Evolutionary conservation across 345 rosid genomes (phyloP).

Genomic region (Jatropha curcas): DNA sequence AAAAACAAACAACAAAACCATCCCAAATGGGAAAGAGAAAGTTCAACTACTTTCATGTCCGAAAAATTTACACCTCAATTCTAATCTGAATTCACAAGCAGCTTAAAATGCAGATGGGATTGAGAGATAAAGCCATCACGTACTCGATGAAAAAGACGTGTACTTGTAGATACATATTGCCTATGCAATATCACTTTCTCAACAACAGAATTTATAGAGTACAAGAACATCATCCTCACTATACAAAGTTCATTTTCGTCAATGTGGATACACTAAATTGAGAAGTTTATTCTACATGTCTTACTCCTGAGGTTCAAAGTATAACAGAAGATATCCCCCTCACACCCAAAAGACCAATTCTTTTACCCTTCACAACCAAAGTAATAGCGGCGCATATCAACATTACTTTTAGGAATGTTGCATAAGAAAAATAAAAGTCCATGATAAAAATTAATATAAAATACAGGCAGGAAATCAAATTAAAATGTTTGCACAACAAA

Average conservation of each 20-base stretch:
- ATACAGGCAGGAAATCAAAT: constrained; percentile 1
- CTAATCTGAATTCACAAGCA: not conserved
- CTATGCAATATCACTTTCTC: not conserved
- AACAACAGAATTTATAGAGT: not conserved
- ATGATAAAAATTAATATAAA: not conserved
- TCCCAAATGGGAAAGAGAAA: not conserved
- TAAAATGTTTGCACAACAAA: constrained; percentile 24
- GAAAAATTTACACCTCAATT: not conserved
- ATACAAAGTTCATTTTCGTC: not conserved
- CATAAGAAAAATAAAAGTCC: not conserved
- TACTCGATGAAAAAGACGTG: not conserved
- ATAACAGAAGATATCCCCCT: not conserved
- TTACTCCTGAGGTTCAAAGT: not conserved
- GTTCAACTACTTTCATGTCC: not conserved
- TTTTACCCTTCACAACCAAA: not conserved
- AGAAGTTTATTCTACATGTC: not conserved
- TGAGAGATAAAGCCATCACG: not conserved
- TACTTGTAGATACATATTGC: too few species aligned
- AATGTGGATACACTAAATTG: not conserved
- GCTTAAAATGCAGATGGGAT: not conserved
- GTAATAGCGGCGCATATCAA: not conserved
- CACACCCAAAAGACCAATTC: not conserved
- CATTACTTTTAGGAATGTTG: not conserved
- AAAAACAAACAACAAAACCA: not conserved
- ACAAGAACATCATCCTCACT: not conserved